phyloP scores from a whole-genome alignment of 805 yeast genomes.

The Nakazawaea laoshanensis region DNA sequence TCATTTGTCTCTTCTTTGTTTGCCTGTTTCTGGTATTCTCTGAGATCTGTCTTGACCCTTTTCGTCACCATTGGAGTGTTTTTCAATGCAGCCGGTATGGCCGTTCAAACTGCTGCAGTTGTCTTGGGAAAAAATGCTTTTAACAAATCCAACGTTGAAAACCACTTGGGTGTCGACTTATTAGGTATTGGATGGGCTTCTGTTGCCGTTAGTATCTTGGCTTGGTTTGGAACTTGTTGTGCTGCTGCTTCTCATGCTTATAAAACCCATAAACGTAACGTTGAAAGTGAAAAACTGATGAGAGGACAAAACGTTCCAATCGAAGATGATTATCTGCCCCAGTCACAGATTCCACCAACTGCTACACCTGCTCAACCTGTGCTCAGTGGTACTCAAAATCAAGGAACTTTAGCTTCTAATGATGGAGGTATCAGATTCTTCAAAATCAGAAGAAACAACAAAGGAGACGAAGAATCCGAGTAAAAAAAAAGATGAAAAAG shows the following conservation, averaged over 20 bases:
- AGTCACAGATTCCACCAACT: conserved; percentile 12
- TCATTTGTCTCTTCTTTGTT: conserved; percentile 47
- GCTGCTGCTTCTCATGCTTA: conserved; percentile 40
- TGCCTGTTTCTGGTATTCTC: conserved; percentile 45
- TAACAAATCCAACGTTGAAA: conserved; percentile 30
- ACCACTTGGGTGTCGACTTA: conserved; percentile 47
- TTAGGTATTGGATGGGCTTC: conserved; percentile 70
- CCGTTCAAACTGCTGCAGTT: conserved; percentile 66
- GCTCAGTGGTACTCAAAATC: conserved; percentile 21
- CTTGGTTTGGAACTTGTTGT: conserved; percentile 45
- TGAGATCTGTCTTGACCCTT: conserved; percentile 46
- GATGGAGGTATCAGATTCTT: conserved; percentile 69
- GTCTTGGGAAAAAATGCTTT: conserved; percentile 75
- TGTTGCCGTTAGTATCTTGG: conserved; percentile 40
- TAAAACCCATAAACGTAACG: conserved; percentile 37
- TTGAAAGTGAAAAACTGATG: conserved; percentile 20
- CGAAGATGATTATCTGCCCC: conserved; percentile 14
- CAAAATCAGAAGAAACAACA: conserved; percentile 54
- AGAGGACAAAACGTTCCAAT: conserved; percentile 8
- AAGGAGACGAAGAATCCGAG: conserved; percentile 21
- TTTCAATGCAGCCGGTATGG: conserved; percentile 53
- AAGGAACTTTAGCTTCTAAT: conserved; percentile 22
- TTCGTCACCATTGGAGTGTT: conserved; percentile 44
- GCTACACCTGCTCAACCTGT: conserved; percentile 16
- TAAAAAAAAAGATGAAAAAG: too few relatives aligned